phyloP scores from a whole-genome alignment of 2,329 filamentous ascomycete species.

The Venturia carpophila region DNA sequence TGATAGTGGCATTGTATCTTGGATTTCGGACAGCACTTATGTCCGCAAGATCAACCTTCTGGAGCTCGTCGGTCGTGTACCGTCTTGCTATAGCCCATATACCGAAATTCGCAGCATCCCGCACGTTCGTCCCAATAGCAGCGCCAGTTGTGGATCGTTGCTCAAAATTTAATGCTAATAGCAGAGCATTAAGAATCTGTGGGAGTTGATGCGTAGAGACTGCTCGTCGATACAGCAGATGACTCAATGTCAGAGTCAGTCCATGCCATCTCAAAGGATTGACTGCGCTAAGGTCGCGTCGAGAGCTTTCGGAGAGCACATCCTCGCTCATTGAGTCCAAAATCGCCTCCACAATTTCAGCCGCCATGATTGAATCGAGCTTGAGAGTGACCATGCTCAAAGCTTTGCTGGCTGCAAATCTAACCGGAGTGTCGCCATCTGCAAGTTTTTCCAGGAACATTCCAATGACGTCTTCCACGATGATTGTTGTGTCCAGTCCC shows the following conservation, averaged over 20 bases:
- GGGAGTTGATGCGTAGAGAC: conserved; percentile 63
- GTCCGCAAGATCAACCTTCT: conserved; percentile 46
- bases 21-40: conserved; percentile 35
- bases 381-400: conserved; percentile 80
- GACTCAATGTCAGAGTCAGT: conserved; percentile 75
- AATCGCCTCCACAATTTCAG: conserved; percentile 80
- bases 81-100: conserved; percentile 87
- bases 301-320: conserved; percentile 47
- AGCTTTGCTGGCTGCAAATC: conserved; percentile 85
- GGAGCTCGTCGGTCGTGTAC: conserved; percentile 72
- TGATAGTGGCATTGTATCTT: conserved; percentile 33
- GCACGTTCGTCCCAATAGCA: conserved; percentile 79
- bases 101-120: conserved; percentile 92
- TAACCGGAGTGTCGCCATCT: conserved; percentile 85
- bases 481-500: conserved; percentile 31
- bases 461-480: conserved; percentile 71
- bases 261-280: conserved; percentile 88
- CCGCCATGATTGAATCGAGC: conserved; percentile 70
- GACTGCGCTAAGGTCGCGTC: conserved; percentile 62
- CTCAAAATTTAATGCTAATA: conserved; percentile 80
- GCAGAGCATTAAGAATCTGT: conserved; percentile 66
- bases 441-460: conserved; percentile 68
- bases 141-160: conserved; percentile 78
- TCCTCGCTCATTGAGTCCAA: conserved; percentile 60
- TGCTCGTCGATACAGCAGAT: conserved; percentile 77